Conservation (phyloP, 2,329 filamentous ascomycete species). For the Penicillium sp. region DNA sequence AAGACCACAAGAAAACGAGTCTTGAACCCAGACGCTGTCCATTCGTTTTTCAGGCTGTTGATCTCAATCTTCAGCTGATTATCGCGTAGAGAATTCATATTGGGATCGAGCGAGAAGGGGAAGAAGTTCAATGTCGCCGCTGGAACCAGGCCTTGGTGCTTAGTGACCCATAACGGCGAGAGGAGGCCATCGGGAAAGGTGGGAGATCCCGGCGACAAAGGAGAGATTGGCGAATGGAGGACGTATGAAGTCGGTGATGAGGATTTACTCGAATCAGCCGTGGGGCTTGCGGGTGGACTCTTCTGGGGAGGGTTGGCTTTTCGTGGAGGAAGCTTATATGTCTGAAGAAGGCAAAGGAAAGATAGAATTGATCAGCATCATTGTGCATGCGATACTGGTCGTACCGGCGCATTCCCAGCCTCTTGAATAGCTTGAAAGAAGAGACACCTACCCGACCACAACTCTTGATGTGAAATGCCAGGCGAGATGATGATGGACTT, state of each 20-base stretch:
- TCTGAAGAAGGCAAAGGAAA: slow-evolving; percentile 16
- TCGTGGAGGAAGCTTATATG: slow-evolving; percentile 54
- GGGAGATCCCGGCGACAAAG: slow-evolving; percentile 72
- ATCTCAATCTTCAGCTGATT: slow-evolving; percentile 86
- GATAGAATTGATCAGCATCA: slow-evolving; percentile 13
- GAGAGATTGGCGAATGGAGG: slow-evolving; percentile 89
- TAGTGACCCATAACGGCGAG: slow-evolving; percentile 73
- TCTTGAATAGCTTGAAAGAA: neutral
- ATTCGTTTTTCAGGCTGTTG: slow-evolving; percentile 63
- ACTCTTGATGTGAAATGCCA: slow-evolving; percentile 62
- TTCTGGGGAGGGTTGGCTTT: slow-evolving; percentile 57
- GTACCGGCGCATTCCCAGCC: neutral
- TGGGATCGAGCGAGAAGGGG: slow-evolving; percentile 64
- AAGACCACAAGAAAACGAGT: slow-evolving; percentile 71
- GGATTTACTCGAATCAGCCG: slow-evolving; percentile 40
- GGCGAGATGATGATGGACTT: slow-evolving; percentile 39
- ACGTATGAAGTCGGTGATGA: slow-evolving; percentile 46
- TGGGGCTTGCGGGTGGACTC: slow-evolving; percentile 45
- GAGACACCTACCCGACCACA: slow-evolving; percentile 69
- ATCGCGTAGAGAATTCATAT: slow-evolving; percentile 71
- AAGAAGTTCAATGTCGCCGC: slow-evolving; percentile 79
- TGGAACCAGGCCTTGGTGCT: slow-evolving; percentile 80
- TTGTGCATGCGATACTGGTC: neutral
- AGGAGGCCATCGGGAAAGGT: slow-evolving; percentile 88
- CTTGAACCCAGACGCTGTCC: slow-evolving; percentile 59